A percentile compares a stretch with the other conserved stretches of the same genome.
Evolutionary conservation across 2,329 filamentous ascomycete species (phyloP).

Genomic region (Orbilia quercus): DNA sequence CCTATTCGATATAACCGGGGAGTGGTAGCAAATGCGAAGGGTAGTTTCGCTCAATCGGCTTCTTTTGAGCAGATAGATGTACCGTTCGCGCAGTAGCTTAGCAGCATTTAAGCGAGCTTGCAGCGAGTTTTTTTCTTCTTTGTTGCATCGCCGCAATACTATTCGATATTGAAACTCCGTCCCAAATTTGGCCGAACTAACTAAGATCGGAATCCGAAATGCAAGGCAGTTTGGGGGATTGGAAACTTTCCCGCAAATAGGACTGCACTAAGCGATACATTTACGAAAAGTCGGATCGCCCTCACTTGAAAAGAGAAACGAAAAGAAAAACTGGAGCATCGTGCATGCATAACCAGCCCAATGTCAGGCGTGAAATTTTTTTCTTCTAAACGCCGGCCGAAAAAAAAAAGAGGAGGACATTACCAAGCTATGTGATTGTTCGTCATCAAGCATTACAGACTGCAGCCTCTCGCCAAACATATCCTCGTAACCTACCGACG

Average conservation of each 20-base stretch:
- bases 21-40: slow-evolving; percentile 29
- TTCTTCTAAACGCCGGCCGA: slow-evolving; percentile 37
- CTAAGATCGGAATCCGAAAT: slow-evolving; percentile 41
- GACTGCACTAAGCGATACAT: slow-evolving; percentile 40
- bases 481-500: slow-evolving; percentile 33
- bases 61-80: not conserved
- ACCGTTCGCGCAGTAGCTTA: slow-evolving; percentile 27
- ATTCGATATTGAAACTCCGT: slow-evolving; percentile 39
- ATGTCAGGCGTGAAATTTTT: slow-evolving; percentile 42
- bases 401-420: slow-evolving; percentile 23
- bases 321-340: slow-evolving; percentile 9
- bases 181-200: slow-evolving; percentile 29
- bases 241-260: slow-evolving; percentile 28
- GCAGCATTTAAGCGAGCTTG: slow-evolving; percentile 49
- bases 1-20: slow-evolving; percentile 36
- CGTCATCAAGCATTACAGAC: slow-evolving; percentile 49
- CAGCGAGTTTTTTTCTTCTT: slow-evolving; percentile 46
- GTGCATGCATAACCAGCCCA: slow-evolving; percentile 31
- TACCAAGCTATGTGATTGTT: slow-evolving; percentile 26
- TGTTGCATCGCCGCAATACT: not conserved
- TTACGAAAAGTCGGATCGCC: slow-evolving; percentile 23
- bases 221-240: slow-evolving; percentile 29
- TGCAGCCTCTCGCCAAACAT: slow-evolving; percentile 45
- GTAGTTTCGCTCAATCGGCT: slow-evolving; percentile 34
- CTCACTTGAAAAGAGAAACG: no score